Base-by-base conservation (phyloP, 202 grass and related monocot species). In the Setaria viridis region DNA sequence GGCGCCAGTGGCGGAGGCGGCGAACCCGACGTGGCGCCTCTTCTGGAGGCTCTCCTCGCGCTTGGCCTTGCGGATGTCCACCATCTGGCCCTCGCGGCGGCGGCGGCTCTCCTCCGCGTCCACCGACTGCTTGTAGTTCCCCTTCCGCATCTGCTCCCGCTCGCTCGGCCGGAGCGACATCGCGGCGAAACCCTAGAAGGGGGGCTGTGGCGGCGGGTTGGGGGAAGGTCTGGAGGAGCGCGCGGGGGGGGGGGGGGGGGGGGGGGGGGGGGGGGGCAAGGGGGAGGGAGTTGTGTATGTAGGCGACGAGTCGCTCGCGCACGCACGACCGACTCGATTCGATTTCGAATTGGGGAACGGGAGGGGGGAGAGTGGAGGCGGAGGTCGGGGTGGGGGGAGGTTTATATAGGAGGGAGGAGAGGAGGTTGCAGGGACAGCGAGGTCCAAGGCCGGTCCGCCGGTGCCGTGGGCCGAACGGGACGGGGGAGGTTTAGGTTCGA, bases 91-190 rank as follows among this genome's bases (percentile, higher is more conserved):
- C 83, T 95, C 95, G 1, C 95, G 85, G 39, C 95, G 84, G n/a
- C 95, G 91, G 20, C 95, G 95, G 58, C 91, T 89, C 79, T 98
- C 93, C 63, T 95, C 95, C 8, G 95, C 95, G 59, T 95, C 93
- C 56, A 95, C 95, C 47, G 95, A 84, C 17, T 91, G 82, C 91
- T 98, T 98, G 93, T 93, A 98, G 71, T 81, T 83, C 83, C 83
- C 87, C 49, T 89, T 91, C n/a, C 95, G 87, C 50, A 88, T 39
- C 83, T 95, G 89, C 80, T 82, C 83, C 73, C 87, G 84, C 87
- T 95, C 95, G 91, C 50, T 95, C 72, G 95, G 93, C 74, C 89
- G 82, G 64, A 98, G 89, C 80, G 95, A 97, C 95, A 98, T 98
- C 74, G 67, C 33, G 67, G 47, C 60, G 76, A 70, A 85, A 82